Percentiles rank a stretch among this genome's conserved stretches.
These are phyloP conservation scores for Phylloporus scabripes DNA, from an alignment of 768 basidiomycete genomes.

Conservation along the genomic window DNA sequence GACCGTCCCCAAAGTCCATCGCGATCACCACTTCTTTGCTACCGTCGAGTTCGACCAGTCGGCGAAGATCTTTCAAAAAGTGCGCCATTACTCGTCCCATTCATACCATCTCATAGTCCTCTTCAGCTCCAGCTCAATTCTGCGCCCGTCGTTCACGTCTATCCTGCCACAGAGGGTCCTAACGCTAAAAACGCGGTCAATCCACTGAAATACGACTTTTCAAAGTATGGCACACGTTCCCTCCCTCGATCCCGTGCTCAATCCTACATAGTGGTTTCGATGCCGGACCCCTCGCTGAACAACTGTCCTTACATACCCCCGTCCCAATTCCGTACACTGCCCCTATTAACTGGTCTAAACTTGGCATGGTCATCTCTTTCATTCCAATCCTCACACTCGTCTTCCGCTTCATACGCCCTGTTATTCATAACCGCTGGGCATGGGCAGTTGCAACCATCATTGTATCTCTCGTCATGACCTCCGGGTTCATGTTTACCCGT, in stretches of 20 bases:
- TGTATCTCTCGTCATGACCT: constrained; percentile 77
- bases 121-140: constrained; percentile 71
- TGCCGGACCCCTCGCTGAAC: constrained; percentile 67
- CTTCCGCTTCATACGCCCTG: constrained; percentile 56
- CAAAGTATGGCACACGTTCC: constrained; percentile 43
- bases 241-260: background rate
- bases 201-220: constrained; percentile 74
- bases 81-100: constrained; percentile 23
- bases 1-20: constrained; percentile 49
- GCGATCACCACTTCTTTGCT: constrained; percentile 87
- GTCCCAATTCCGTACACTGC: constrained; percentile 75
- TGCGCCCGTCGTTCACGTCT: constrained; percentile 80
- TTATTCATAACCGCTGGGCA: constrained; percentile 67
- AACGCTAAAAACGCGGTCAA: constrained; percentile 46
- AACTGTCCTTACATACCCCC: constrained; percentile 70
- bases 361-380: constrained; percentile 42
- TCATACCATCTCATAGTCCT: constrained; percentile 9
- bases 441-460: constrained; percentile 66
- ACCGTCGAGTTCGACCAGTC: constrained; percentile 83
- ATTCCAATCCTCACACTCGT: constrained; percentile 44
- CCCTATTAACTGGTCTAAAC: constrained; percentile 68
- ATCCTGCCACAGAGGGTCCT: constrained; percentile 67
- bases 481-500: constrained; percentile 94
- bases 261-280: constrained; percentile 66
- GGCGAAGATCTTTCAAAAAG: constrained; percentile 74